Base-by-base conservation (phyloP, 2,329 filamentous ascomycete species). In the Colletotrichum paranaense region DNA sequence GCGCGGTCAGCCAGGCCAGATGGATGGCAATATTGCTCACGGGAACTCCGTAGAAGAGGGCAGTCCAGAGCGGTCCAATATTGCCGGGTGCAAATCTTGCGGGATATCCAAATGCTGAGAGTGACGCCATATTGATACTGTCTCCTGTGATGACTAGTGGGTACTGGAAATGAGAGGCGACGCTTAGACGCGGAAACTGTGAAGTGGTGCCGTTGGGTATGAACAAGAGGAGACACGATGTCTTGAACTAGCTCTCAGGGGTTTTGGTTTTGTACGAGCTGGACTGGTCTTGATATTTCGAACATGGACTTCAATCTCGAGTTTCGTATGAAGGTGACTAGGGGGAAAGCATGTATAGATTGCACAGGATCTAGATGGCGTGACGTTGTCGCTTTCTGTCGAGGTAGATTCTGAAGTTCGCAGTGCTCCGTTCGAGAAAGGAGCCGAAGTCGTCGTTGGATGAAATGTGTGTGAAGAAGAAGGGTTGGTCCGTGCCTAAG, bases 1-100 rank as follows among this genome's bases (percentile, higher is more conserved):
- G 70, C n/a, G 55, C 70, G 19, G 70, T 26, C n/a, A 70, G 62
- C 70, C 70, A 73, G 12, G 70, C 70, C 28, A 73, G 46, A 35
- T 73, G 70, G 55, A 73, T 53, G 22, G 49, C 67, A 22, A 70
- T 16, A 26, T 73, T 73, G 35, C 56, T 32, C 22, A 66, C 26
- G 14, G 70, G 67, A 26, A 73, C 60, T 14, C 70, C 67, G 24
- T 73, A 73, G 26, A 42, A 56, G n/a, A 73, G 56, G 35, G 28
- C 56, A 11, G 60, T 62, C 70, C 67, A 73, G 5, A 30, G 42
- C 46, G 24, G 32, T 14, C 66, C 68, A 6, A 72, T 11, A 14
- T 57, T 28, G 35, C 53, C 57, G 14, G 19, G 22, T 4, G 19
- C 58, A 30, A 68, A 12, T 1, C 53, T 49, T 26, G 38, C 12